Conservation (phyloP, 2,329 filamentous ascomycete species). For the Plenodomus lindquistii region DNA sequence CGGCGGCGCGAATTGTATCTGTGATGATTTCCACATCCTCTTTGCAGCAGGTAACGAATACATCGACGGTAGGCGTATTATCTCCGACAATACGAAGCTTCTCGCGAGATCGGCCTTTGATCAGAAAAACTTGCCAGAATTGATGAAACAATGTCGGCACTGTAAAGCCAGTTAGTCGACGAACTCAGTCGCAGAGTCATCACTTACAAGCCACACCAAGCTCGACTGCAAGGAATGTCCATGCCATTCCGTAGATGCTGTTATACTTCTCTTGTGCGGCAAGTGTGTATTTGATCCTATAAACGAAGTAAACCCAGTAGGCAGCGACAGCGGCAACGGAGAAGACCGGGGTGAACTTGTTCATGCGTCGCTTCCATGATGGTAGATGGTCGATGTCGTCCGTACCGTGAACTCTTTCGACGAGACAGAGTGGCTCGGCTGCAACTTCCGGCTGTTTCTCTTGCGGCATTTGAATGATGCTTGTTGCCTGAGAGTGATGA, state of each 20-base stretch:
- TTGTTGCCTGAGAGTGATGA: conserved; percentile 2
- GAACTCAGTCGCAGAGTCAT: neutral
- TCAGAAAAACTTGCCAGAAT: conserved; percentile 8
- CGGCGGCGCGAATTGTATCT: conserved; percentile 24
- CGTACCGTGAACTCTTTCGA: conserved; percentile 5
- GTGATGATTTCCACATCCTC: conserved; percentile 49
- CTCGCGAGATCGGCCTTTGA: conserved; percentile 8
- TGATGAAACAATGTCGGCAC: conserved; percentile 10
- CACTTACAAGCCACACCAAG: conserved; percentile 8
- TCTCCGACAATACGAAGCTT: conserved; percentile 10
- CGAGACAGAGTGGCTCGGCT: conserved; percentile 7
- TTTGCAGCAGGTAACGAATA: conserved; percentile 51
- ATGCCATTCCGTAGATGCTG: conserved; percentile 7
- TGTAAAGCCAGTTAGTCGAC: neutral
- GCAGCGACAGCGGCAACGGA: conserved; percentile 5
- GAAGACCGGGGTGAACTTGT: conserved; percentile 7
- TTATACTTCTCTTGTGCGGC: conserved; percentile 2
- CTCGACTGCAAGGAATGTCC: conserved; percentile 9
- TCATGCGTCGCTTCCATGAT: conserved; percentile 6
- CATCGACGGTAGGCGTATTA: conserved; percentile 46
- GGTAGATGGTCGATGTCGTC: conserved; percentile 11
- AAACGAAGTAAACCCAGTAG: conserved; percentile 10
- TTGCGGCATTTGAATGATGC: neutral
- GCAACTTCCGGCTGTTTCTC: conserved; percentile 3
- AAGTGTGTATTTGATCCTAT: conserved; percentile 10